Base-by-base conservation (phyloP, 192 early-diverging fungal species). In the Backusella luteola region DNA sequence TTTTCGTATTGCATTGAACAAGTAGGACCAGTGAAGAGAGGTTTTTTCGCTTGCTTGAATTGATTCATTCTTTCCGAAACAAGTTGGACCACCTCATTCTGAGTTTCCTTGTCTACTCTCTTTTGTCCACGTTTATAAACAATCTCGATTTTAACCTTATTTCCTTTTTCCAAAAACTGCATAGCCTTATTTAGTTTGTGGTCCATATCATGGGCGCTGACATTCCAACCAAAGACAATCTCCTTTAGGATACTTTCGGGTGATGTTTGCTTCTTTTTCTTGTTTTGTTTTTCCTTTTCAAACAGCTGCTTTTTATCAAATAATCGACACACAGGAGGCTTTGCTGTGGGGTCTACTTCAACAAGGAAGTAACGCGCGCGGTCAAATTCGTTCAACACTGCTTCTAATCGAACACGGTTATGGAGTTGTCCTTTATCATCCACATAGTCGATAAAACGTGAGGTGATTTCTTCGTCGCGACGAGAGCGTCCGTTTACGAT, bases 391-490 rank as follows among this genome's bases (percentile, higher is more conserved):
- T 49, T 32, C 11, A 89, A 67, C 11, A 81, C 77, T 4, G 68
- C 35, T 0, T 79, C 46, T 8, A 86, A 63, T 4, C 63, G 66
- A 41, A 77, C 71, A 32, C 83, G 71, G n/a, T 77, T 70, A 49
- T 80, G 79, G 0, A 83, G 52, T n/a, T 84, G 52, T 26, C 85
- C 88, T 32, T 84, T 76, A 0, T 79, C 73, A 29, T 82, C 77
- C 5, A 89, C 81, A 71, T 81, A 85, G 6, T 79, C 81, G 46
- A 89, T 85, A 63, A 80, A 85, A 2, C 66, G 75, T 19, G 76
- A 73, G 23, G 75, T 77, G 39, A 89, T 89, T 70, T 89, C 88
- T 76, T 89, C 88, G 44, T 89, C 86, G 15, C 87, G 85, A 26
- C 83, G 82, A 19, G 67, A 72, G 29, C 85, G 74, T 23, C 79